Conservation (phyloP, 352 stramenopile species). For the Blastocystis sp. region DNA sequence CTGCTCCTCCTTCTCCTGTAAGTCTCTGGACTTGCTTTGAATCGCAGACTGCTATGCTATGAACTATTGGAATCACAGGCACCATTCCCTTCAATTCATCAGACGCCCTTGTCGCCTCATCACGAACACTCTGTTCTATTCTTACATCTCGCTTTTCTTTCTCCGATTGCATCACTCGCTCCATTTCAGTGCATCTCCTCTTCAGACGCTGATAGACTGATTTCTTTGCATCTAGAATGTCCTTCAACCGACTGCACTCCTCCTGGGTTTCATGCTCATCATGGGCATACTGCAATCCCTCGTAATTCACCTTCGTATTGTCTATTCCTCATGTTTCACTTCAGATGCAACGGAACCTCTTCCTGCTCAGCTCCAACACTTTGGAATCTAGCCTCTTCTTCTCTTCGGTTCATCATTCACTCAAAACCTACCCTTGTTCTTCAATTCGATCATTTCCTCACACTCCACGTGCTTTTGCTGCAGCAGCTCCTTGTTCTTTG, state of each 20-base stretch:
- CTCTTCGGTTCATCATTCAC: background rate
- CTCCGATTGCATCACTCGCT: background rate
- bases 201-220: background rate
- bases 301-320: background rate
- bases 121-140: constrained; percentile 9
- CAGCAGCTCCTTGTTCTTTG: constrained; percentile 25
- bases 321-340: background rate
- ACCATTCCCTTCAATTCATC: background rate
- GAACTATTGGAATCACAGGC: background rate
- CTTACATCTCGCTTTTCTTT: background rate
- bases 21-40: background rate
- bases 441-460: background rate
- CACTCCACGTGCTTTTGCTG: background rate
- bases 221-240: background rate
- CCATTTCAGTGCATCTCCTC: background rate
- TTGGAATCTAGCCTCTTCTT: background rate
- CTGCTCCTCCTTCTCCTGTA: background rate
- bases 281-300: constrained; percentile 11
- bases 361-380: constrained; percentile 12
- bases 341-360: constrained; percentile 17
- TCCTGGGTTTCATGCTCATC: background rate
- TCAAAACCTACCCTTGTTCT: background rate
- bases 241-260: background rate
- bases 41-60: background rate
- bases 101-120: background rate